Evolutionary conservation across 2,329 filamentous ascomycete species (phyloP), one percentile per base, ranked within the genome.

Genomic region (Hypoxylon sp.): DNA sequence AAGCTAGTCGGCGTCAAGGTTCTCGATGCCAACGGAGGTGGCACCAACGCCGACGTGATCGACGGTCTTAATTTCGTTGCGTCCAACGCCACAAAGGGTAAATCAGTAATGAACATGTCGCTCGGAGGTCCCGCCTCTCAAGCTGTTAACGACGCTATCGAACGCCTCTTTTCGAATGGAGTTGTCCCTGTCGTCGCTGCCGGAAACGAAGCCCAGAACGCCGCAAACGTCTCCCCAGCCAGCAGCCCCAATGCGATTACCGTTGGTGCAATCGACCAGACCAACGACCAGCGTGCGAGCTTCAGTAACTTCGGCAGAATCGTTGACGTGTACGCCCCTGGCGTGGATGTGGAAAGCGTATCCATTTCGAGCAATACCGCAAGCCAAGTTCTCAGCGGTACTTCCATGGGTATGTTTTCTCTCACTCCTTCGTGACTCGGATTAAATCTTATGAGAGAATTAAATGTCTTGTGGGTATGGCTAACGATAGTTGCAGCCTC

Each of bases 81-180:
- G 48, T 70, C 82, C n/a, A 82, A 88, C 69, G 87, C 75, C 46
- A 60, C 76, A 37, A 80, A 79, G 68, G 80, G 80, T 74, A 87
- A 86, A 74, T 82, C 85, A 62, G 84, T 90, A 72, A 85, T 90
- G 83, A 90, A 89, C 83, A 88, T 90, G 86, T 90, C 88, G 3
- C 82, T 90, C 19, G 87, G 87, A 64, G 86, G 87, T 29, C 77
- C 79, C 63, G 75, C 71, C 46, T 88, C 85, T 6, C 66, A 73
- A 1, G 84, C 86, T 24, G 77, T 88, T 77, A 89, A 90, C 81
- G 76, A 80, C n/a, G 87, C 86, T 73, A 84, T 89, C 65, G 77
- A 85, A 72, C 80, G 79, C 42, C 76, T 88, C 48, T 80, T 81
- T 70, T 78, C 80, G 2, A 83, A 83, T 9, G 87, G 87, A 48